Conservation (phyloP, 2,329 filamentous ascomycete species). For the Ceratocystis variospora region DNA sequence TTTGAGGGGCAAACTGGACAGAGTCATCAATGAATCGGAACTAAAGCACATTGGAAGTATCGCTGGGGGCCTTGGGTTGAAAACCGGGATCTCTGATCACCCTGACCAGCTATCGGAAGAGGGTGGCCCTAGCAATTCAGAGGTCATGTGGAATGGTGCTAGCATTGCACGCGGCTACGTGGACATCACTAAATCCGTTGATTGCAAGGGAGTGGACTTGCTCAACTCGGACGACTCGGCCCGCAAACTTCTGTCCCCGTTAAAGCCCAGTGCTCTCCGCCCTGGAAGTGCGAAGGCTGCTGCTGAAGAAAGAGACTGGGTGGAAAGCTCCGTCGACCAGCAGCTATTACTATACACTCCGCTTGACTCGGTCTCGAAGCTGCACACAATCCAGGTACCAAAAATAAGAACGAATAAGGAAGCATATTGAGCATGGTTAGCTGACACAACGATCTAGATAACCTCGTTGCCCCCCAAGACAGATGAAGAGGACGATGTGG, state of each 20-base stretch:
- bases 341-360: slow-evolving; percentile 88
- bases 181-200: slow-evolving; percentile 72
- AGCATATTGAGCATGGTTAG: slow-evolving; percentile 19
- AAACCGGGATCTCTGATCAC: slow-evolving; percentile 24
- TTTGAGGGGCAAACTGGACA: slow-evolving; percentile 45
- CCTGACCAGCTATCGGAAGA: slow-evolving; percentile 39
- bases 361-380: slow-evolving; percentile 75
- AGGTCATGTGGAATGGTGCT: slow-evolving; percentile 54
- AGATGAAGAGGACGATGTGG: slow-evolving; percentile 55
- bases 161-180: slow-evolving; percentile 64
- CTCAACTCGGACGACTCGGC: slow-evolving; percentile 71
- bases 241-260: slow-evolving; percentile 55
- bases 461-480: slow-evolving; percentile 59
- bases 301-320: slow-evolving; percentile 54
- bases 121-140: background rate
- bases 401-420: too few species aligned
- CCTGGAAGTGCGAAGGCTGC: slow-evolving; percentile 37
- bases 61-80: too few species aligned
- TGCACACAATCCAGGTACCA: slow-evolving; percentile 62
- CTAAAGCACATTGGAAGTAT: slow-evolving; percentile 23
- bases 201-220: slow-evolving; percentile 67
- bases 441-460: slow-evolving; percentile 42
- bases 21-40: slow-evolving; percentile 30
- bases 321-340: slow-evolving; percentile 94
- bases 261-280: slow-evolving; percentile 50